Base-by-base conservation (phyloP, 352 stramenopile species). In the Globisporangium orthogonon region DNA sequence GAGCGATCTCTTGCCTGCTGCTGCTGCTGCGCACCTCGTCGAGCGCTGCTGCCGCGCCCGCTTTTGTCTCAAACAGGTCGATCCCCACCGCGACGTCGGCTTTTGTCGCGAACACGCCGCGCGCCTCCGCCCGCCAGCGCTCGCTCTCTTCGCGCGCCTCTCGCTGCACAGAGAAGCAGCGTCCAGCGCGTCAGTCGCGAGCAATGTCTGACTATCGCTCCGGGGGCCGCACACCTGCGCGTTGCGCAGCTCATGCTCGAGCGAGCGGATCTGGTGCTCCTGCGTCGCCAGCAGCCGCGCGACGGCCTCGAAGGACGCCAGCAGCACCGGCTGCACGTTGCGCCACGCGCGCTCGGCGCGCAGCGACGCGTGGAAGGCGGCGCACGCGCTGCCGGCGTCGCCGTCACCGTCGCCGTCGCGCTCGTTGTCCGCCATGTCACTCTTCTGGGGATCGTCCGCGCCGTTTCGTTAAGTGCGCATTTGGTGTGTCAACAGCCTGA, bases 321-420 rank as follows among this genome's bases (percentile, higher is more conserved):
- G 62, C 23, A 92, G 52, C 15, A 83, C 69, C 9, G 56, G 47
- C 52, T 89, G 82, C 40, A 89, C 71, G 51, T 92, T 92, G 29
- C 69, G 56, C 82, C 79, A 90, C 40, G 77, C 67, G 40, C 74
- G 68, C 51, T 85, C 77, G 33, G 52, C 69, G 13, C 65, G 50
- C 17, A 91, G 56, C 59, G 53, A 73, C 14, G 51, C 56, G 9
- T 15, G 35, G 40, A 78, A 58, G 1, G 44, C 40, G 17, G 45
- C 51, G 35, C 35, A 53, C 37, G 46, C 45, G 23, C 23, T 23
- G 23, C 23, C 23, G 23, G 23, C 23, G 23, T 23, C 23, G 23
- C 23, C 23, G 23, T 23, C 23, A 1, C 23, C 23, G 23, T 23
- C 23, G 23, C 23, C 23, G 23, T 23, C 23, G 23, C 23, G 23